A percentile compares a stretch with the other conserved stretches of the same genome.
Evolutionary conservation across 148 eudicot genomes (phyloP).

Genomic region (Spergularia bocconei): DNA sequence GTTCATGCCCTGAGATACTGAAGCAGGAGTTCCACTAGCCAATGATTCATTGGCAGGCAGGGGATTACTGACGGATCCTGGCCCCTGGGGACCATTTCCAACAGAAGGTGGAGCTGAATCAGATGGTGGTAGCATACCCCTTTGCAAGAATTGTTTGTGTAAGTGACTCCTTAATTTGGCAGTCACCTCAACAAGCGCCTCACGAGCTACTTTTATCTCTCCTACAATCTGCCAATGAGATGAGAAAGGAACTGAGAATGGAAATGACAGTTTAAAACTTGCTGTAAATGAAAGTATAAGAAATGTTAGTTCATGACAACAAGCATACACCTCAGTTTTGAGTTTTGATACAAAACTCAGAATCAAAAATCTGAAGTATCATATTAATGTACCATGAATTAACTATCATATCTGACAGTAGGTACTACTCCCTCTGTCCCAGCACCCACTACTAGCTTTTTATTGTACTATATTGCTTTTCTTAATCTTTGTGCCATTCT

Average conservation of each 20-base stretch:
- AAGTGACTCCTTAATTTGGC: conserved; percentile 65
- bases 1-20: conserved; percentile 40
- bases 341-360: not conserved
- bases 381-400: not conserved
- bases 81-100: conserved; percentile 40
- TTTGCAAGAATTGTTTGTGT: conserved; percentile 55
- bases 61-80: conserved; percentile 39
- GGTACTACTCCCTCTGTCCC: too few species aligned
- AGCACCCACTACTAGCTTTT: too few species aligned
- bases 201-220: conserved; percentile 92
- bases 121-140: conserved; percentile 48
- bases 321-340: not conserved
- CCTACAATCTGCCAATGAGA: conserved; percentile 71
- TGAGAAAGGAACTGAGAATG: conserved; percentile 19
- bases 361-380: not conserved
- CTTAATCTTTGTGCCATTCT: too few species aligned
- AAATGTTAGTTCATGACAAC: not conserved
- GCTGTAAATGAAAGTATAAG: not conserved
- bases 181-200: conserved; percentile 91
- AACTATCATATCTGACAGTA: not conserved
- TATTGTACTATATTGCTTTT: too few species aligned
- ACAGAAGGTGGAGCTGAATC: conserved; percentile 40
- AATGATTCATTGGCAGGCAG: conserved; percentile 35
- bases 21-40: conserved; percentile 44
- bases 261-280: not conserved